These are phyloP conservation scores for Pestalotiopsis sp. DNA, from an alignment of 2,329 filamentous ascomycete species.

Conservation along the genomic window DNA sequence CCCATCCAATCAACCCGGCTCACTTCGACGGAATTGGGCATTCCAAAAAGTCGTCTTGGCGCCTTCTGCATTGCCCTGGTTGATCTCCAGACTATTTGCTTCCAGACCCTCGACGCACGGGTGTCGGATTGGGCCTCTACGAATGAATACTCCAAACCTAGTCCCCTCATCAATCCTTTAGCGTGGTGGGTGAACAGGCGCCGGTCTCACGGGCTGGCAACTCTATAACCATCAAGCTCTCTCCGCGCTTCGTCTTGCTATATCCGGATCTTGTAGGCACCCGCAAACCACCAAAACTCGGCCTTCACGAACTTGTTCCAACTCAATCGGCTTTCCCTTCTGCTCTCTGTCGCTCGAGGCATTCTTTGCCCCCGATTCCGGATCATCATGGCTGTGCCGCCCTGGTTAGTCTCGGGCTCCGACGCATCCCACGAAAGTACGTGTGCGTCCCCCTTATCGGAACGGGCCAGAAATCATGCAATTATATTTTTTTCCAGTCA, in stretches of 20 bases:
- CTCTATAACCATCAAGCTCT: not conserved
- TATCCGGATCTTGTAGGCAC: not conserved
- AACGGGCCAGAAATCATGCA: slow-evolving; percentile 2
- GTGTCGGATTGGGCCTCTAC: not conserved
- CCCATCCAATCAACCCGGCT: slow-evolving; percentile 8
- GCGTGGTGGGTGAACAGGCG: not conserved
- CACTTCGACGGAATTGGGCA: slow-evolving; percentile 2
- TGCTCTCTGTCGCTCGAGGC: not conserved
- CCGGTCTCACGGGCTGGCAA: not conserved
- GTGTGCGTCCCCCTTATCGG: slow-evolving; percentile 2
- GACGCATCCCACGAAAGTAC: slow-evolving; percentile 4
- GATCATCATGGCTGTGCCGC: slow-evolving; percentile 8
- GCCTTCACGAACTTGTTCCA: not conserved
- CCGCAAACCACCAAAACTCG: not conserved
- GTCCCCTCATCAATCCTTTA: not conserved
- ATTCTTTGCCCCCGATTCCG: not conserved
- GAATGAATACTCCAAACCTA: not conserved
- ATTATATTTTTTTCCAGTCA: slow-evolving; percentile 6
- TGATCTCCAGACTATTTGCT: slow-evolving; percentile 6
- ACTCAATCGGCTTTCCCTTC: not conserved
- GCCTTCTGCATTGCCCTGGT: not conserved
- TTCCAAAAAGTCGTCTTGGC: not conserved
- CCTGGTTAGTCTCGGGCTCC: not conserved
- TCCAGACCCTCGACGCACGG: not conserved
- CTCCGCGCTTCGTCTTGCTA: not conserved